Conservation (phyloP, 306 rosid genomes). For the Quercus parvula region DNA sequence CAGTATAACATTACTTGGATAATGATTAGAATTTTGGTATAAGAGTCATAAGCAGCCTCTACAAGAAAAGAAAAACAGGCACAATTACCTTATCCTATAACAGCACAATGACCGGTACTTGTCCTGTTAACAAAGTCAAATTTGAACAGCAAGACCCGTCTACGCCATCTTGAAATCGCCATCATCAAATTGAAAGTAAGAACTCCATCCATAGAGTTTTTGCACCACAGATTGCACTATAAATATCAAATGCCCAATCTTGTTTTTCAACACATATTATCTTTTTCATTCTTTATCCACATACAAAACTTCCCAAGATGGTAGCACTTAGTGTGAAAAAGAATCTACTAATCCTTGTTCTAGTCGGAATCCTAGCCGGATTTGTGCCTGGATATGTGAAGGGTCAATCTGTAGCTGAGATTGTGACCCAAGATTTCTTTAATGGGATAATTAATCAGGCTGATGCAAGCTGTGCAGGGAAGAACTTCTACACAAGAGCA, state of each 20-base stretch:
- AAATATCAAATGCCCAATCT: neutral
- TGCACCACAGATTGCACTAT: neutral
- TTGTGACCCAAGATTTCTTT: constrained; percentile 53
- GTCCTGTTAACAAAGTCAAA: too few species aligned
- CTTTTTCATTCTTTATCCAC: neutral
- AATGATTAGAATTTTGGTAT: too few species aligned
- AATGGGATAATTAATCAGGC: constrained; percentile 49
- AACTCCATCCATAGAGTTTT: neutral
- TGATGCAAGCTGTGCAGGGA: constrained; percentile 49
- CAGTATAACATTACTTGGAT: too few species aligned
- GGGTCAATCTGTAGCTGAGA: constrained; percentile 46
- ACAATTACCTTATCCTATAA: too few species aligned
- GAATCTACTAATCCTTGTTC: neutral
- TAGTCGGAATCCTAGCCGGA: constrained; percentile 5
- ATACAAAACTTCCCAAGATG: neutral
- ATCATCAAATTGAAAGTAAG: too few species aligned
- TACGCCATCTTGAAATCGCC: too few species aligned
- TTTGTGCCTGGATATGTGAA: neutral
- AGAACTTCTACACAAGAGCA: constrained; percentile 49
- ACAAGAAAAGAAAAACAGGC: too few species aligned
- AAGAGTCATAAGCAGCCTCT: too few species aligned
- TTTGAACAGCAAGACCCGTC: too few species aligned
- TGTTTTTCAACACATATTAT: neutral
- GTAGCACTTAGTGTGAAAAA: neutral
- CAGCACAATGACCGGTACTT: too few species aligned